Evolutionary conservation across 164 flowering plant species (phyloP).

Genomic region (Protea cynaroides): DNA sequence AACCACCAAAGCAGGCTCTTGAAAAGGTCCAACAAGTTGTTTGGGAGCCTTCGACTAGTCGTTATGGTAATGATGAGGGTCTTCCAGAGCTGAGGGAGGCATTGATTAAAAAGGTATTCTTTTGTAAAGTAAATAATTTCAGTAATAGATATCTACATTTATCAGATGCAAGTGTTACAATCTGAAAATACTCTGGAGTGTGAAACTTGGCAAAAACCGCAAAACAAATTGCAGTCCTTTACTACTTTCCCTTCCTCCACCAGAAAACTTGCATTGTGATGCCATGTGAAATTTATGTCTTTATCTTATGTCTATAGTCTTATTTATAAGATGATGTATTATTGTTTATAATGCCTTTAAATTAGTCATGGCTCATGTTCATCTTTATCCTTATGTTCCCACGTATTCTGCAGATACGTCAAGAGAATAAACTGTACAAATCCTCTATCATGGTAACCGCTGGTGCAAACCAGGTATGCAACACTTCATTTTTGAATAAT

Average conservation of each 20-base stretch:
- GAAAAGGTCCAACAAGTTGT: conserved; percentile 58
- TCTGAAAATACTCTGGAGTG: not conserved
- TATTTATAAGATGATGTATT: not conserved
- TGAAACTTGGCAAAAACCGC: not conserved
- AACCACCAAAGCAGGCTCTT: conserved; percentile 64
- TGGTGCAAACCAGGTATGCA: conserved; percentile 94
- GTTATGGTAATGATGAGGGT: conserved; percentile 80
- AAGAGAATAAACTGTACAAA: conserved; percentile 73
- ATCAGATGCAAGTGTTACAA: not conserved
- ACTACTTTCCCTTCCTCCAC: no score
- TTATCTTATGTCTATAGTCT: not conserved
- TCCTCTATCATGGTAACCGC: conserved; percentile 98
- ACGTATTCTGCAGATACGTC: conserved; percentile 47
- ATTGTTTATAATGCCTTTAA: not conserved
- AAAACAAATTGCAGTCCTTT: no score
- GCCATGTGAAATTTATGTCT: no score
- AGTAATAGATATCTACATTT: no score
- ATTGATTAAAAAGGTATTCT: conserved; percentile 47
- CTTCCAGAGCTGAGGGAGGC: conserved; percentile 64
- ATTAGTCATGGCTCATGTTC: no score
- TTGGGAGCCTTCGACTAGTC: conserved; percentile 56
- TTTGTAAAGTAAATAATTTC: not conserved
- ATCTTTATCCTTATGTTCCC: not conserved
- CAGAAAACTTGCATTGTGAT: no score
- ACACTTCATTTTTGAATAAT: no score